A percentile compares a stretch with the other conserved stretches of the same genome.
Conservation (phyloP, 306 rosid genomes). For the Ceratonia siliqua region DNA sequence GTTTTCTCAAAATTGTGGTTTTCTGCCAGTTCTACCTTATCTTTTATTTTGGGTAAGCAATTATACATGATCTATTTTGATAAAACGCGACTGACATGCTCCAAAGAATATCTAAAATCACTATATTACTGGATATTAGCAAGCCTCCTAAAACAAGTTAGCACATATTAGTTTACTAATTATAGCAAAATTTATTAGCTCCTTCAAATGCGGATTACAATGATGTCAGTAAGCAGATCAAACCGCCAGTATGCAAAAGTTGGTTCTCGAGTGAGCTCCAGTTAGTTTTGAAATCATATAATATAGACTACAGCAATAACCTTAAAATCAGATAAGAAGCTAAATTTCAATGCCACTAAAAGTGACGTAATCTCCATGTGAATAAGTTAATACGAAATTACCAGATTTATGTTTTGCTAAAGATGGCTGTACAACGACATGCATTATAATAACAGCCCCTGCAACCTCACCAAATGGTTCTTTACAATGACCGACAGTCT, state of each 20-base stretch:
- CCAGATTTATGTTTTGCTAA: conserved; percentile 80
- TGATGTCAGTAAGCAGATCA: conserved; percentile 28
- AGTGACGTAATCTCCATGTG: not conserved
- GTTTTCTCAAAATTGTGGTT: not conserved
- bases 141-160: not conserved
- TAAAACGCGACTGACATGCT: not conserved
- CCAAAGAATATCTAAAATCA: conserved; percentile 5
- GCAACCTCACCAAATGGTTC: conserved; percentile 73
- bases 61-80: too few species aligned
- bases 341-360: conserved; percentile 10
- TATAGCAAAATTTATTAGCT: not conserved
- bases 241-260: conserved; percentile 19
- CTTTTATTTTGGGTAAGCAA: too few species aligned
- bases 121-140: not conserved
- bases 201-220: not conserved
- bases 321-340: not conserved
- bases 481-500: conserved; percentile 92
- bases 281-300: conserved; percentile 16
- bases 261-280: conserved; percentile 13
- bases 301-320: not conserved
- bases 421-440: conserved; percentile 89
- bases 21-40: not conserved
- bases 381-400: conserved; percentile 39
- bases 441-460: conserved; percentile 76
- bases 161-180: not conserved